Evolutionary conservation across 768 basidiomycete species (phyloP), one percentile per base, ranked within the genome.

Genomic region (Chlorophyllum brunneum): DNA sequence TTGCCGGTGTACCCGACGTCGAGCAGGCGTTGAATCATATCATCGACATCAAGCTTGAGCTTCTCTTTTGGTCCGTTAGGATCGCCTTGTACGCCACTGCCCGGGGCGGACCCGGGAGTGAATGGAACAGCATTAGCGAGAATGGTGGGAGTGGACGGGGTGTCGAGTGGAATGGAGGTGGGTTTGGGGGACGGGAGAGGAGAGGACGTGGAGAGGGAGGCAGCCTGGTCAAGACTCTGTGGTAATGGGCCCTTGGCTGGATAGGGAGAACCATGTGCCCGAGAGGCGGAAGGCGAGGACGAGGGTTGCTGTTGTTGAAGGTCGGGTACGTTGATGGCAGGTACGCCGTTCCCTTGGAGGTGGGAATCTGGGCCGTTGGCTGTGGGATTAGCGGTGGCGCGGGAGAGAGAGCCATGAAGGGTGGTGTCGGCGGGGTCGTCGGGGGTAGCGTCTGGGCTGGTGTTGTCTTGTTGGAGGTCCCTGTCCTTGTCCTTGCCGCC

Each of bases 1-100:
- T 98, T 99, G 67, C 95, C 95, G 4, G 90, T 92, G 67, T 98
- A 99, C 3, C 95, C 97, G 5, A 97, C 93, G 61, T 98, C 95
- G 58, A 99, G 77, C 40, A 99, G 80, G 45, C 95, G 85, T 64
- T 89, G 86, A 63, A 99, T 98, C 90, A 98, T 97, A 68, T 98
- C 95, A 70, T 98, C 95, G 52, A 98, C 83, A 68, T 99, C 97
- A 60, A 98, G 83, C 64, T 79, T 83, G 54, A 75, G 72, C 68
- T 78, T 85, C 49, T 80, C 81, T 67, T 81, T 85, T 58, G 71
- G 63, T 48, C 70, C 70, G 15, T 68, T 57, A 16, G 73, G 66
- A 40, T 77, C 76, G 40, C 73, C 75, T 29, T 64, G 70, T 18
- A 67, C 65, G 31, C 67, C 65, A 56, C 65, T 73, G 55, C 67